Conservation (phyloP, 192 early-diverging fungal genomes). For the Linnemannia hyalina region DNA sequence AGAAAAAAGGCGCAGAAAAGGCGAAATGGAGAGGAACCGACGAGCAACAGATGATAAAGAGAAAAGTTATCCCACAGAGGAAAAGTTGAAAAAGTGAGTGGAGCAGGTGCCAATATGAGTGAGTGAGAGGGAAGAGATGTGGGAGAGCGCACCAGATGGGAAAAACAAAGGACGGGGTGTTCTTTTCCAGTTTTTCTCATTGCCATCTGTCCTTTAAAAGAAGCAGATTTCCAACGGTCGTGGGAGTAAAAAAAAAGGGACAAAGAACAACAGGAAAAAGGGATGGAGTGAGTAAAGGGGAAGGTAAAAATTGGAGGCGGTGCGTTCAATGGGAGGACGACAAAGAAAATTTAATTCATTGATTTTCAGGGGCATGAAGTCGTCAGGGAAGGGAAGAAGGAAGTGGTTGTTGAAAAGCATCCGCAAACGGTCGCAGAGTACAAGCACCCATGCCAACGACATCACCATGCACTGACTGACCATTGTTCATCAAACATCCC, state of each 20-base stretch:
- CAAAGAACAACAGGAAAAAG: neutral
- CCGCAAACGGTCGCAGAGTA: neutral
- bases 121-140: too few relatives aligned
- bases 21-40: neutral
- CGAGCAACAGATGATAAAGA: neutral
- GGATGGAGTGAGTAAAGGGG: neutral
- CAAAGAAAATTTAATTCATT: too few relatives aligned
- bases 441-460: neutral
- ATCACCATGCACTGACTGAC: neutral
- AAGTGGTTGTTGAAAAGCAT: neutral
- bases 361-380: too few relatives aligned
- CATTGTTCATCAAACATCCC: neutral
- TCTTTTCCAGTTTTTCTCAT: too few relatives aligned
- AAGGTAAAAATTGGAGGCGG: too few relatives aligned
- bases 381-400: neutral
- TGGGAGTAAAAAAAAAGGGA: slow-evolving; percentile 4
- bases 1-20: neutral
- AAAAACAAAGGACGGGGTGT: neutral
- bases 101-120: neutral
- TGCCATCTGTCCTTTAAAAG: neutral
- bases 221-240: slow-evolving; percentile 21
- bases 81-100: neutral
- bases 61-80: neutral
- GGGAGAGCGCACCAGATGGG: neutral
- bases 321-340: too few relatives aligned